Evolutionary conservation across 306 rosid species (phyloP).

Genomic region (Vigna unguiculata): DNA sequence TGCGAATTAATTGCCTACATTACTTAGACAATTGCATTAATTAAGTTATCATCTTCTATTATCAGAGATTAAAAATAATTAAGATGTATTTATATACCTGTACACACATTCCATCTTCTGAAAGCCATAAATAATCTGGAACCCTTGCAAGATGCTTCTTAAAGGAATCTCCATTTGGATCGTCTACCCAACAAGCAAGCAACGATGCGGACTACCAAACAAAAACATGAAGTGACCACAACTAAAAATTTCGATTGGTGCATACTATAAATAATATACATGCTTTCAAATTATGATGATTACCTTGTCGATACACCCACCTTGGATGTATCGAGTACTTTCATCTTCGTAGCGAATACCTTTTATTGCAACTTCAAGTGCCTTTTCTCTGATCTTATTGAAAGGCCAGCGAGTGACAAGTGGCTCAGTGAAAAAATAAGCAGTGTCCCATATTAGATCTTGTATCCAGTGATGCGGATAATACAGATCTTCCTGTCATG

Average conservation of each 20-base stretch:
- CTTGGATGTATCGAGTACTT: background rate
- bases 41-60: background rate
- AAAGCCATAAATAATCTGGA: background rate
- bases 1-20: conserved; percentile 69
- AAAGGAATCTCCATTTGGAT: background rate
- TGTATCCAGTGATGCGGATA: background rate
- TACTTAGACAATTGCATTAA: no score
- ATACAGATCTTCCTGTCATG: background rate
- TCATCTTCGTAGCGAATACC: background rate
- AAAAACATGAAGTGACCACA: no score
- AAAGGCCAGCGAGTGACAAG: background rate
- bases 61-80: background rate
- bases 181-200: background rate
- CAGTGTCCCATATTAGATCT: background rate
- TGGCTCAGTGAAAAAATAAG: background rate
- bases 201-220: background rate
- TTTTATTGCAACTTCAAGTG: background rate
- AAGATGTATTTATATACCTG: background rate
- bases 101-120: background rate
- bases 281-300: no score
- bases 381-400: background rate
- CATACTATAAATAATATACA: no score
- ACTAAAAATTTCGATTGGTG: no score
- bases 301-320: background rate
- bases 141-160: background rate